Percentiles rank a stretch among this genome's conserved stretches.
phyloP scores from a whole-genome alignment of 192 early-diverging fungal species.

The Umbelopsis vinacea region DNA sequence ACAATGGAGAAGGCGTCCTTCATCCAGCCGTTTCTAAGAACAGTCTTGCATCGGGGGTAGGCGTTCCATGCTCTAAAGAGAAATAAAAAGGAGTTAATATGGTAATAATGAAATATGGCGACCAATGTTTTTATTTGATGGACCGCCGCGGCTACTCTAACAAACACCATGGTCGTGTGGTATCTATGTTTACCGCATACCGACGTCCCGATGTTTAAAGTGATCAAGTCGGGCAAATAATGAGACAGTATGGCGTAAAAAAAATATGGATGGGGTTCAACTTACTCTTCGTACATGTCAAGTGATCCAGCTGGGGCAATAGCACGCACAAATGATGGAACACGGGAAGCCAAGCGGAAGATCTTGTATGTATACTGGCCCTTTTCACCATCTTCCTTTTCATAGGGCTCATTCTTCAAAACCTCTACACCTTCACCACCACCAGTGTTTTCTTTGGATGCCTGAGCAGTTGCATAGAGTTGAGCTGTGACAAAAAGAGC shows the following conservation, averaged over 20 bases:
- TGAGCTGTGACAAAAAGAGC: conserved; percentile 54
- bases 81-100: background rate
- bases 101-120: no score
- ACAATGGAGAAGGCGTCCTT: conserved; percentile 72
- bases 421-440: conserved; percentile 85
- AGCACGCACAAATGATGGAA: conserved; percentile 63
- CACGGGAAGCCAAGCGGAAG: conserved; percentile 54
- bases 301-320: conserved; percentile 69
- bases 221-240: background rate
- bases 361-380: conserved; percentile 86
- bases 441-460: conserved; percentile 78
- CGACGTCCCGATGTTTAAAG: background rate
- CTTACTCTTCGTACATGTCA: conserved; percentile 69
- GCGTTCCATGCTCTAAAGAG: conserved; percentile 72
- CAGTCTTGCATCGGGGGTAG: conserved; percentile 67
- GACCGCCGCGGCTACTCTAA: no score
- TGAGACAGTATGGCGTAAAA: background rate
- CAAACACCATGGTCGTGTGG: background rate
- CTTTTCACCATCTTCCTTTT: conserved; percentile 66
- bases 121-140: no score
- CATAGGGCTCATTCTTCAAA: conserved; percentile 77
- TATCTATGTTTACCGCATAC: background rate
- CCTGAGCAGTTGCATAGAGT: conserved; percentile 75
- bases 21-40: conserved; percentile 69
- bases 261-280: background rate